Evolutionary conservation across 305 asterid genomes (phyloP).

Genomic region (Euphrasia arctica): DNA sequence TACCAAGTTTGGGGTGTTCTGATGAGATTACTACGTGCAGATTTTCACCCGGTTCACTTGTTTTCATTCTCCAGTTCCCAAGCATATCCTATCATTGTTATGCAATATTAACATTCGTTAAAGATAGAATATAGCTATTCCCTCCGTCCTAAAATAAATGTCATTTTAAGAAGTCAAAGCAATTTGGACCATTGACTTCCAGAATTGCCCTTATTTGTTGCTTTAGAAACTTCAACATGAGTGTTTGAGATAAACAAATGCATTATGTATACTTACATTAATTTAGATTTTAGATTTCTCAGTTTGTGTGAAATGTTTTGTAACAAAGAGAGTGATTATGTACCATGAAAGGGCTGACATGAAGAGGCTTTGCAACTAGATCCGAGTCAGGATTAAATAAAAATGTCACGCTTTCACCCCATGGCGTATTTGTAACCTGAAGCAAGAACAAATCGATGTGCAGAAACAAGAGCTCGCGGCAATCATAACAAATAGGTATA

Average conservation of each 20-base stretch:
- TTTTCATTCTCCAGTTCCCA: slow-evolving; percentile 71
- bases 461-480: neutral
- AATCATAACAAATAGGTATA: neutral
- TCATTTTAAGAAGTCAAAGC: too few relatives aligned
- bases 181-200: too few relatives aligned
- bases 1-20: slow-evolving; percentile 83
- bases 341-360: slow-evolving; percentile 96
- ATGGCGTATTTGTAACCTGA: slow-evolving; percentile 94
- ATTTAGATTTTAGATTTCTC: too few relatives aligned
- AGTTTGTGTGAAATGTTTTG: too few relatives aligned
- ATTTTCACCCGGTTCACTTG: slow-evolving; percentile 65
- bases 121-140: slow-evolving; percentile 1
- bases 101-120: slow-evolving; percentile 11
- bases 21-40: slow-evolving; percentile 64
- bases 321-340: neutral
- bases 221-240: too few relatives aligned
- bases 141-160: too few relatives aligned
- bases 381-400: slow-evolving; percentile 76
- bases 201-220: too few relatives aligned
- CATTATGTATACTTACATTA: too few relatives aligned
- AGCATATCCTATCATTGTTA: slow-evolving; percentile 64
- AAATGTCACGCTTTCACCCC: slow-evolving; percentile 91
- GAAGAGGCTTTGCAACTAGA: slow-evolving; percentile 87
- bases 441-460: slow-evolving; percentile 25
- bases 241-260: too few relatives aligned